These are phyloP conservation scores for Mortierella sp. DNA, from an alignment of 371 early-diverging fungal genomes.

Conservation along the genomic window DNA sequence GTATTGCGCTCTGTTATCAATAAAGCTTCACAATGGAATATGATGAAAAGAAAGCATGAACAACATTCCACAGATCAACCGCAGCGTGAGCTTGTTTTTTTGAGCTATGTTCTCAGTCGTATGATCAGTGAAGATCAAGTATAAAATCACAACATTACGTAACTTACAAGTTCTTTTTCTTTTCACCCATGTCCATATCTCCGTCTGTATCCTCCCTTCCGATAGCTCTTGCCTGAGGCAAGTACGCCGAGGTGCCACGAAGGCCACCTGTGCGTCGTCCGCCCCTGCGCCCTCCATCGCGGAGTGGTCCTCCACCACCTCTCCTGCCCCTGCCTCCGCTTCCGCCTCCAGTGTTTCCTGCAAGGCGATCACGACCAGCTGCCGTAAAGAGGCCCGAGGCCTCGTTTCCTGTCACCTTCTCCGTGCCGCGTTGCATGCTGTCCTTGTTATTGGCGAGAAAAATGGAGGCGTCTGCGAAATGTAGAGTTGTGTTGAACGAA, in stretches of 20 bases:
- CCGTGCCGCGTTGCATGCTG: not conserved
- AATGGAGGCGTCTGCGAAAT: no score
- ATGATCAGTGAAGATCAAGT: no score
- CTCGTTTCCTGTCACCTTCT: not conserved
- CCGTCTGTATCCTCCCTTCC: constrained; percentile 9
- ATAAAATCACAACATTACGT: not conserved
- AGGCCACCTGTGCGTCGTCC: constrained; percentile 11
- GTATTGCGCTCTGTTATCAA: no score
- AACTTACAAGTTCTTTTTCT: constrained; percentile 31
- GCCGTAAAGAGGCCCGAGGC: not conserved
- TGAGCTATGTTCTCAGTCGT: no score
- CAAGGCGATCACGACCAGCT: not conserved
- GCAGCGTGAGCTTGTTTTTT: no score
- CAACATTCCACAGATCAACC: no score
- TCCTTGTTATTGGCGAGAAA: no score
- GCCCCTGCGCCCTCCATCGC: not conserved
- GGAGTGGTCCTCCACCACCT: not conserved
- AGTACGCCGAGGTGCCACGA: constrained; percentile 10
- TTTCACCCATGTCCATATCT: constrained; percentile 30
- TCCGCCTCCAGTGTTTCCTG: not conserved
- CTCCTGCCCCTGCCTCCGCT: constrained; percentile 2
- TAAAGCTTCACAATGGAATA: no score
- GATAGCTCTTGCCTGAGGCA: not conserved
- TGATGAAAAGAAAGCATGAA: no score
- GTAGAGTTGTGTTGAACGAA: no score